Evolutionary conservation across 2,329 filamentous ascomycete species (phyloP).

Genomic region (Aspergillus fumigatus): DNA sequence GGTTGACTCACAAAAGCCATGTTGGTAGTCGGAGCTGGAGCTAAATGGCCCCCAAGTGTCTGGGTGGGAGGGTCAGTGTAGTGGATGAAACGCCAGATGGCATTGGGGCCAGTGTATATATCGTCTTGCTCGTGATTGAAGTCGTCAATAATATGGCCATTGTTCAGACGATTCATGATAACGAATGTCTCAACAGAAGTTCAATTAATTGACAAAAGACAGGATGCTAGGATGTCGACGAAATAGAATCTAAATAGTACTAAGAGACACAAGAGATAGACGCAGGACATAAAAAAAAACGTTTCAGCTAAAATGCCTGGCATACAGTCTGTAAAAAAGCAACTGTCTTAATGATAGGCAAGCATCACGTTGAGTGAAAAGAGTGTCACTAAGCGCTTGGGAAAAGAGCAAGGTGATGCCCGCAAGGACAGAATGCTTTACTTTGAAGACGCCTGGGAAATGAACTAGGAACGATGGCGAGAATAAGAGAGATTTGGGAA

Average conservation of each 20-base stretch:
- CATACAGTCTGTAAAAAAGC: neutral
- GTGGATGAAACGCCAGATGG: neutral
- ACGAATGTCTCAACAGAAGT: neutral
- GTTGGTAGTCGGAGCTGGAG: neutral
- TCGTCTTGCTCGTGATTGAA: neutral
- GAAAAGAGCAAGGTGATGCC: neutral
- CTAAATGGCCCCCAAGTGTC: neutral
- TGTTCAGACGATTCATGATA: neutral
- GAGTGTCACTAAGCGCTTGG: neutral
- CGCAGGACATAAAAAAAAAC: neutral
- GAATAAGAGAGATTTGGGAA: neutral
- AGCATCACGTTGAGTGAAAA: neutral
- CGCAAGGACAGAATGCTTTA: neutral
- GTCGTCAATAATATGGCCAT: neutral
- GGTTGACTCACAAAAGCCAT: neutral
- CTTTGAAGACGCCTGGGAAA: neutral
- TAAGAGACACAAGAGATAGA: neutral
- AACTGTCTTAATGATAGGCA: neutral
- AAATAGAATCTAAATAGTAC: neutral
- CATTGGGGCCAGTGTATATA: neutral
- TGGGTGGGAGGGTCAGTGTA: neutral
- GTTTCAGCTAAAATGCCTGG: neutral
- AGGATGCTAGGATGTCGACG: neutral
- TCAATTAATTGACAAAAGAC: neutral
- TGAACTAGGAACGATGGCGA: neutral